Evolutionary conservation across 345 rosid genomes (phyloP).

Genomic region (Syzygium grande): DNA sequence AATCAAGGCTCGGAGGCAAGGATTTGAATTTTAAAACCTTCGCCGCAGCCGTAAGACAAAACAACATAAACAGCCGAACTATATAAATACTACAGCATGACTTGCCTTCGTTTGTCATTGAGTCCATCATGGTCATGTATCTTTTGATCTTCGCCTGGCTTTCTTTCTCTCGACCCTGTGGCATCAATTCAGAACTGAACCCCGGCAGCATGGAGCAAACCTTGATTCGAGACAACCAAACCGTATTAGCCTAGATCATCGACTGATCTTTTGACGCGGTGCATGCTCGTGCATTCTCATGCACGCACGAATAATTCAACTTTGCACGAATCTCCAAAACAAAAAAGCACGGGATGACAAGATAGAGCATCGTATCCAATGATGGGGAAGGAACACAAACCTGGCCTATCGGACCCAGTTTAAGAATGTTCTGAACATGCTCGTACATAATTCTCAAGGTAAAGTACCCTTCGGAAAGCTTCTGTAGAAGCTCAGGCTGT

Average conservation of each 20-base stretch:
- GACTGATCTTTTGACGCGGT: neutral
- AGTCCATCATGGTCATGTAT: constrained; percentile 97
- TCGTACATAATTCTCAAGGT: constrained; percentile 87
- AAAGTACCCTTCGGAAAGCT: constrained; percentile 78
- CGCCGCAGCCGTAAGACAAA: neutral
- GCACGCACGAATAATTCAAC: neutral
- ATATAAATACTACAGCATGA: neutral
- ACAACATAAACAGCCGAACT: neutral
- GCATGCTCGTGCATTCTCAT: neutral
- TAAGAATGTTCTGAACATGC: constrained; percentile 67
- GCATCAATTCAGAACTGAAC: constrained; percentile 79
- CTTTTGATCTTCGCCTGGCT: constrained; percentile 90
- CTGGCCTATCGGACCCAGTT: constrained; percentile 92
- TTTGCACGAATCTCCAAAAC: neutral
- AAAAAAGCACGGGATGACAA: neutral
- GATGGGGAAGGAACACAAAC: constrained; percentile 21
- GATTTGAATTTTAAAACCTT: neutral
- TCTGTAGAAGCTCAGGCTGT: constrained; percentile 88
- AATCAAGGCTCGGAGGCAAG: neutral
- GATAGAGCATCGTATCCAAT: neutral
- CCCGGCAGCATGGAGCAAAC: constrained; percentile 92
- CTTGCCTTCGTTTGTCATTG: constrained; percentile 91
- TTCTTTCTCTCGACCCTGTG: constrained; percentile 86
- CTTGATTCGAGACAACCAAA: constrained; percentile 20
- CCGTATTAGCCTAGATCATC: neutral